Evolutionary conservation across 345 rosid genomes (phyloP).

Genomic region (Lagerstroemia speciosa): DNA sequence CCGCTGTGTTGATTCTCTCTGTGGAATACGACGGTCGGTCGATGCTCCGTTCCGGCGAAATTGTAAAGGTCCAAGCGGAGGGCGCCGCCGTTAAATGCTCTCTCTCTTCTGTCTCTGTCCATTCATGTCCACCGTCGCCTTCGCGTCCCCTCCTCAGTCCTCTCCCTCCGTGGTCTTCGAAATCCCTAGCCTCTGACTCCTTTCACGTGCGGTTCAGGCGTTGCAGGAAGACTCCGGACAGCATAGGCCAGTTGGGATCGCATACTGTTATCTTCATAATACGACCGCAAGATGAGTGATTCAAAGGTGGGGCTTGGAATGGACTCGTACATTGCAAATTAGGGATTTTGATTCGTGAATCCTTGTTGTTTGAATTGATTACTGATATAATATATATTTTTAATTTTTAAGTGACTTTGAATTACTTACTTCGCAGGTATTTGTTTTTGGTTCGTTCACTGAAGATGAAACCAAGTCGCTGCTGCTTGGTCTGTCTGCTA

Average conservation of each 20-base stretch:
- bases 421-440: constrained; percentile 25
- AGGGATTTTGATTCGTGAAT: background rate
- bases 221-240: constrained; percentile 3
- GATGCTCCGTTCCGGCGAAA: constrained; percentile 39
- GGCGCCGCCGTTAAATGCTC: constrained; percentile 42
- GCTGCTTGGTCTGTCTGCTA: constrained; percentile 33
- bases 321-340: background rate
- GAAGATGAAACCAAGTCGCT: constrained; percentile 73
- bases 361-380: background rate
- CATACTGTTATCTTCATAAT: background rate
- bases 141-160: constrained; percentile 23
- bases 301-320: constrained; percentile 54
- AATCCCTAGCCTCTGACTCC: constrained; percentile 32
- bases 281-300: constrained; percentile 44
- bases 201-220: constrained; percentile 10
- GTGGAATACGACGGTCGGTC: constrained; percentile 8
- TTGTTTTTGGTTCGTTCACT: constrained; percentile 84
- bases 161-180: constrained; percentile 39
- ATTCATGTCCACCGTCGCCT: constrained; percentile 76
- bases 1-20: background rate
- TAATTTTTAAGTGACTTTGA: background rate
- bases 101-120: constrained; percentile 19
- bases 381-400: too few species aligned
- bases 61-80: constrained; percentile 31
- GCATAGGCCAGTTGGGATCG: background rate